Base-by-base conservation (phyloP, 495 filamentous ascomycete species). In the Echria macrotheca region DNA sequence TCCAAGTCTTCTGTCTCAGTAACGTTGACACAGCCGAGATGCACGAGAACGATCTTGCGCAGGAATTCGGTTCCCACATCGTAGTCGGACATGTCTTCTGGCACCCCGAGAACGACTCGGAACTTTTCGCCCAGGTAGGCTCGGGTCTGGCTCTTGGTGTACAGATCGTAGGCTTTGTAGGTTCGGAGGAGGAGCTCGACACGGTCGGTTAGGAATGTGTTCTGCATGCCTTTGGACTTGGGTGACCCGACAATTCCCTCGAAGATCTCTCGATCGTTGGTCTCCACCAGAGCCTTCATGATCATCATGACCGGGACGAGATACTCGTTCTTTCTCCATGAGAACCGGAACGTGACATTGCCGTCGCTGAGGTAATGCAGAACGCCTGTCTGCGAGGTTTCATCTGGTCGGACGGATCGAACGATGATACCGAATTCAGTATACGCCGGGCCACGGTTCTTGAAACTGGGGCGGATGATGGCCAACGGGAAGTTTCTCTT, bases 271-370 rank as follows among this genome's bases (percentile, higher is more conserved):
- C 89, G 81, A 56, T 98, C 93, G 57, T 95, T 97, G 10, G 93
- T 97, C 66, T 98, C 91, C 15, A 90, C 79, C 36, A 98, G 77
- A 2, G 93, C 93, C 71, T 96, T 97, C 52, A 98, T 68, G 11
- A 96, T 80, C 93, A 98, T 96, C 78, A 96, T 83, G 50, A 89
- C 86, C 14, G 93, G 93, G 11, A 98, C 77, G 18, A 96, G 77
- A 61, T 86, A 98, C 69, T 97, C 93, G 54, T 88, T 88, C 74
- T 98, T 98, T 53, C 91, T 77, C 93, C 93, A 98, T 1, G 91
- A 96, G 68, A 98, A 97, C 31, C 93, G 80, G 72, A 98, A 95
- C 2, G 86, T 96, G 50, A 96, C 81, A 65, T 96, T 96, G 53
- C 93, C 93, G 66, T 97, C 91, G 52, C 75, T 85, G 38, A 96